A percentile compares a stretch with the other conserved stretches of the same genome.
Evolutionary conservation across 768 basidiomycete genomes (phyloP).

Genomic region (Tulasnella sp.): DNA sequence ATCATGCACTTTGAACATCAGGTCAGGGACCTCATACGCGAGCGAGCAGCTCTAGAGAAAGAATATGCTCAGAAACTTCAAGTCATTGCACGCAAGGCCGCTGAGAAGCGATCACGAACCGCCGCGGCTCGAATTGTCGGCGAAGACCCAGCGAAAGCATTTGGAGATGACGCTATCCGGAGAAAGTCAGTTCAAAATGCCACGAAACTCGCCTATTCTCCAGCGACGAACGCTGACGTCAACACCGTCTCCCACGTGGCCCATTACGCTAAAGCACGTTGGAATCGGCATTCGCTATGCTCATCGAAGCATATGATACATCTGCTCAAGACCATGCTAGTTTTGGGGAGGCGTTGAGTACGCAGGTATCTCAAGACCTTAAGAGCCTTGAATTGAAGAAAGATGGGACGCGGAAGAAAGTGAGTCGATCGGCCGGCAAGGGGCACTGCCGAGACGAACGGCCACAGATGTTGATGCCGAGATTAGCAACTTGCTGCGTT

Average conservation of each 20-base stretch:
- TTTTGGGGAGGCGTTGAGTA: slow-evolving; percentile 58
- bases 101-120: slow-evolving; percentile 67
- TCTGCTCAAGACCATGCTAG: slow-evolving; percentile 66
- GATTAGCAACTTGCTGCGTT: slow-evolving; percentile 61
- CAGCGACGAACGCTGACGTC: slow-evolving; percentile 15
- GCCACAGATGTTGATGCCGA: background rate
- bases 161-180: slow-evolving; percentile 50
- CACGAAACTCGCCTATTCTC: background rate
- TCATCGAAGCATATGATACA: slow-evolving; percentile 57
- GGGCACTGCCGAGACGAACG: background rate
- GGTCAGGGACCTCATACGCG: slow-evolving; percentile 71
- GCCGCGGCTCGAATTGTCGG: slow-evolving; percentile 54
- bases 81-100: slow-evolving; percentile 58
- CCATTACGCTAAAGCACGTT: slow-evolving; percentile 53
- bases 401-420: slow-evolving; percentile 68
- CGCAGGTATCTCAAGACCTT: slow-evolving; percentile 62
- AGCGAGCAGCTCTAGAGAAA: slow-evolving; percentile 64
- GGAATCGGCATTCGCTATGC: slow-evolving; percentile 63
- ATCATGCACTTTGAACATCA: slow-evolving; percentile 35
- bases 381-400: slow-evolving; percentile 57
- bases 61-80: slow-evolving; percentile 76
- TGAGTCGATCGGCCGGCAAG: slow-evolving; percentile 33
- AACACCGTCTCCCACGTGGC: background rate
- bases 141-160: slow-evolving; percentile 61
- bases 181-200: slow-evolving; percentile 49